Evolutionary conservation across 2,329 filamentous ascomycete genomes (phyloP).

Genomic region (Pseudofabraea citricarpa): DNA sequence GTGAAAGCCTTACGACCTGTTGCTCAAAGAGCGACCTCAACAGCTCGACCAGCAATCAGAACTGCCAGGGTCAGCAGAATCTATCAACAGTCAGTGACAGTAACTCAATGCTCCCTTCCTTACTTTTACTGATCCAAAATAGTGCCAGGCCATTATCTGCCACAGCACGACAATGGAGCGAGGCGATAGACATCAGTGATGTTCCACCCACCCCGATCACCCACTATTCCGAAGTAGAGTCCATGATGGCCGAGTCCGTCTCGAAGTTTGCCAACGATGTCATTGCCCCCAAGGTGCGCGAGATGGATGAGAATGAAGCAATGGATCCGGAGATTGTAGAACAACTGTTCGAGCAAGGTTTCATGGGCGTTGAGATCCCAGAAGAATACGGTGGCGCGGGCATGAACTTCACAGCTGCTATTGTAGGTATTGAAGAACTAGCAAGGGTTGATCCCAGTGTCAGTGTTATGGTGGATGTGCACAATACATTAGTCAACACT

Average conservation of each 20-base stretch:
- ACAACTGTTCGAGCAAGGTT: conserved; percentile 91
- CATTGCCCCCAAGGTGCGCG: conserved; percentile 84
- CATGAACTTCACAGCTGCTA: conserved; percentile 98
- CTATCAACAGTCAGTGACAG: conserved; percentile 33
- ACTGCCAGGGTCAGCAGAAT: conserved; percentile 31
- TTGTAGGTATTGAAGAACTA: conserved; percentile 95
- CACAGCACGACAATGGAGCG: conserved; percentile 49
- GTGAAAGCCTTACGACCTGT: conserved; percentile 39
- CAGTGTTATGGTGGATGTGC: conserved; percentile 91
- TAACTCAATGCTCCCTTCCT: too few relatives aligned
- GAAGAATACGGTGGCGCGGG: conserved; percentile 95
- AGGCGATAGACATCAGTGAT: conserved; percentile 61
- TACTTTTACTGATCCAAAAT: too few relatives aligned
- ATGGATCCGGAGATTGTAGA: conserved; percentile 90
- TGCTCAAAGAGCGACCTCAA: conserved; percentile 31
- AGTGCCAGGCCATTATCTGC: conserved; percentile 54
- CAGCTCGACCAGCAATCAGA: conserved; percentile 34
- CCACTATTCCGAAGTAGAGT: conserved; percentile 85
- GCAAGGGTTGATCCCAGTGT: conserved; percentile 92
- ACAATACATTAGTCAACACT: conserved; percentile 97
- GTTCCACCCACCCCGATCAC: conserved; percentile 89
- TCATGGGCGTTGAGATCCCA: conserved; percentile 97
- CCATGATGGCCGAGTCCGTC: conserved; percentile 84
- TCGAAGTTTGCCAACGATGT: conserved; percentile 86
- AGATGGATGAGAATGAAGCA: conserved; percentile 94